Evolutionary conservation across 75 land plant genomes (phyloP), one percentile per base, ranked within the genome.

Genomic region (Isoetes taiwanensis): DNA sequence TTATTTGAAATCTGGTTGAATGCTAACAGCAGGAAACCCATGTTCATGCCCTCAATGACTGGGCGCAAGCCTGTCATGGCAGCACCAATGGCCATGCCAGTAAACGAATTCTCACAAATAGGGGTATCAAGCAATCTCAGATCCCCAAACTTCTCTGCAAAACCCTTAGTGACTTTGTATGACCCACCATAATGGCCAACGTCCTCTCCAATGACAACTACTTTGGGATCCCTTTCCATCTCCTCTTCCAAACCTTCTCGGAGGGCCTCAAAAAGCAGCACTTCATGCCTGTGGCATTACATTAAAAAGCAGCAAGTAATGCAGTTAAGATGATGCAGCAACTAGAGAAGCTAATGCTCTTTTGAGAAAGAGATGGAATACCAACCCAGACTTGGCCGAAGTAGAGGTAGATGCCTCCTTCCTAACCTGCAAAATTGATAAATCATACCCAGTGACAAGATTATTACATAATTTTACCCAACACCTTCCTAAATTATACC

Each of bases 131-230:
- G 85, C 30, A 87, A 84, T 43, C 97, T 69, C 30, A 84, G 70
- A 64, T 88, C 95, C 20, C 97, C 97, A 69, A 61, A 91, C 64
- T 83, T 91, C 27, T 57, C 41, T 28, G 97, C 87, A 53, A 91
- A 55, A 6, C 85, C 97, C 64, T 87, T 90, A 25, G 89, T 91
- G 27, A 91, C 97, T 68, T 91, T 91, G 77, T 91, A 91, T 1
- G 95, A 91, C 8, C 97, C 97, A 29, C 97, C 97, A 72, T 90
- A 91, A 46, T 91, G 95, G 42, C 97, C 97, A 34, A 91, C 97
- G 69, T 87, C 97, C 65, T 91, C 97, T 57, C 97, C 97, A 57
- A 87, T 73, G 17, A 91, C 95, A 60, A 84, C 85, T 5, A 91
- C 97, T 38, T 32, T 59, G 9, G 95, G 83, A 62, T 91, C 97